These are phyloP conservation scores for Monosporascus sp. DNA, from an alignment of 2,329 filamentous ascomycete species.

Conservation along the genomic window DNA sequence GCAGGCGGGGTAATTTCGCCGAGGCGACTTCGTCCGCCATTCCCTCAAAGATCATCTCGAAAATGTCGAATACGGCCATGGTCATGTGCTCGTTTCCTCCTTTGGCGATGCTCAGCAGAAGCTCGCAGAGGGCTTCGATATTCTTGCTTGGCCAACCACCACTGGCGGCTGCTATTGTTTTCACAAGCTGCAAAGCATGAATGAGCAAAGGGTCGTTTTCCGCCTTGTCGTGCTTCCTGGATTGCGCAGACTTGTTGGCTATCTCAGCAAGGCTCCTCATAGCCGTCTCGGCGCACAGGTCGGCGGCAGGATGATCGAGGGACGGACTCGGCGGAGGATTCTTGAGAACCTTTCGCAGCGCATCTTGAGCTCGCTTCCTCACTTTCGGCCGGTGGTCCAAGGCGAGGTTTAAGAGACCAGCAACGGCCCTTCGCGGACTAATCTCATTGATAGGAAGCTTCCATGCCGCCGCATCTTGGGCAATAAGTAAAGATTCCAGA, in stretches of 20 bases:
- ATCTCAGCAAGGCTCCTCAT: conserved; percentile 75
- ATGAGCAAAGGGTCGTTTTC: conserved; percentile 78
- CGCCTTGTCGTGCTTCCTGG: conserved; percentile 65
- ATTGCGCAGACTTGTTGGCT: conserved; percentile 53
- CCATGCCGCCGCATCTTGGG: conserved; percentile 85
- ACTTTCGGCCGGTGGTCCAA: conserved; percentile 90
- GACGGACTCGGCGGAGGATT: conserved; percentile 86
- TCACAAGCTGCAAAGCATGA: conserved; percentile 86
- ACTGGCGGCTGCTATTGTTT: conserved; percentile 78
- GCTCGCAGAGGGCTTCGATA: conserved; percentile 85
- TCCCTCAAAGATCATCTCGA: conserved; percentile 91
- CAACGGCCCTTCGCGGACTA: conserved; percentile 80
- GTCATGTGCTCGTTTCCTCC: conserved; percentile 94
- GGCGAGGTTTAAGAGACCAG: conserved; percentile 76
- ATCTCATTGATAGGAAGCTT: conserved; percentile 76
- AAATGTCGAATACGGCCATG: conserved; percentile 94
- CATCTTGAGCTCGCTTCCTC: conserved; percentile 86
- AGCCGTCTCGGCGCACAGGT: conserved; percentile 92
- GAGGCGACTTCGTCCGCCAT: conserved; percentile 84
- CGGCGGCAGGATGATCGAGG: conserved; percentile 87
- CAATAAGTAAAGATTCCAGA: conserved; percentile 82
- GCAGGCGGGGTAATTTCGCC: conserved; percentile 78
- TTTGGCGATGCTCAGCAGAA: conserved; percentile 80
- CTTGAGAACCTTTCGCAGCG: conserved; percentile 74
- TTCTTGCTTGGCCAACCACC: conserved; percentile 96